A percentile compares a stretch with the other conserved stretches of the same genome.
Evolutionary conservation across 345 rosid species (phyloP).

Genomic region (Rhodamnia argentea): DNA sequence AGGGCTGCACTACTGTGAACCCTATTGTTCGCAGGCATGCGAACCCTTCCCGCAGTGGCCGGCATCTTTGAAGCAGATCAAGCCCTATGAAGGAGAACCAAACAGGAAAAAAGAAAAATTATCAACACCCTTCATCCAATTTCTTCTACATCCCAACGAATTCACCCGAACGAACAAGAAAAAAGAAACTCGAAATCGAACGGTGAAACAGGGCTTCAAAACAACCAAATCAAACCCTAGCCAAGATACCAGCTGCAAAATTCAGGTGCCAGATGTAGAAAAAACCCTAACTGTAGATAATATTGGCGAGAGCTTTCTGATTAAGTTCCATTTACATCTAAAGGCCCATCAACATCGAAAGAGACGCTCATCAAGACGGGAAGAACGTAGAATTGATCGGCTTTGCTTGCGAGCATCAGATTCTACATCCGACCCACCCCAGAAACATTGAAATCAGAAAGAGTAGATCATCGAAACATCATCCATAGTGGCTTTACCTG

Average conservation of each 20-base stretch:
- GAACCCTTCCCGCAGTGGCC: slow-evolving; percentile 98
- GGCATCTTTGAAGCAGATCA: slow-evolving; percentile 53
- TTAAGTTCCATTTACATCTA: too few species aligned
- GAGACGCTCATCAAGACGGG: too few species aligned
- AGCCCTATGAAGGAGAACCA: neutral
- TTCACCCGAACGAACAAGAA: neutral
- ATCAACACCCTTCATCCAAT: neutral
- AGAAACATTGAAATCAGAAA: too few species aligned
- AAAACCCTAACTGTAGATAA: too few species aligned
- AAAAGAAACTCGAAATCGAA: neutral
- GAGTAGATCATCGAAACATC: too few species aligned
- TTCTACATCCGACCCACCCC: neutral
- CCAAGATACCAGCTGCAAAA: neutral
- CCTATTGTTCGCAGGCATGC: slow-evolving; percentile 99
- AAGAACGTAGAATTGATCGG: too few species aligned
- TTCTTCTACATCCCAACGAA: neutral
- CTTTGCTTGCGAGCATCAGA: too few species aligned
- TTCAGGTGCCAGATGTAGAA: too few species aligned
- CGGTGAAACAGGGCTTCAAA: neutral
- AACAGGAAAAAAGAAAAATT: neutral
- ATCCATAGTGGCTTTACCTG: too few species aligned
- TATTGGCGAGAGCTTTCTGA: too few species aligned
- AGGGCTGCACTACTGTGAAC: slow-evolving; percentile 98
- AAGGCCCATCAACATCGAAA: too few species aligned
- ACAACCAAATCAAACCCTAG: neutral